phyloP scores from a whole-genome alignment of 352 stramenopile species.

The Detonula confervacea region DNA sequence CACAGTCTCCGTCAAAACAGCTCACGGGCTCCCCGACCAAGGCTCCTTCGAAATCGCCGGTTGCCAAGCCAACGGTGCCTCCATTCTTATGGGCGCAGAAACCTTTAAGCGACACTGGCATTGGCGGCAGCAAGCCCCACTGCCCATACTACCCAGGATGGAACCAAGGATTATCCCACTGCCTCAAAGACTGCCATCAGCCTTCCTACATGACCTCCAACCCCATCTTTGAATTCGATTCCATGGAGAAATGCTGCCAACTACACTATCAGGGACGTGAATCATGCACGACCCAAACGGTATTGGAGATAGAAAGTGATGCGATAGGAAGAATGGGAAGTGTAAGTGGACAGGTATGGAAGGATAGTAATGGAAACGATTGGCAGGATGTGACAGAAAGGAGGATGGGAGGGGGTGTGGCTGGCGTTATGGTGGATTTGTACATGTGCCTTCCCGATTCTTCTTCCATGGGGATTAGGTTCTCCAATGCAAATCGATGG shows the following conservation, averaged over 20 bases:
- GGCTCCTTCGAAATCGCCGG: too few relatives aligned
- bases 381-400: conserved; percentile 9
- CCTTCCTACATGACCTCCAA: conserved; percentile 44
- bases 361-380: conserved; percentile 30
- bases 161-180: conserved; percentile 17
- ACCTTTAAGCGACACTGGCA: too few relatives aligned
- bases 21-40: too few relatives aligned
- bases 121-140: too few relatives aligned
- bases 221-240: conserved; percentile 33
- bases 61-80: too few relatives aligned
- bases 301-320: not conserved
- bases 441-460: conserved; percentile 18
- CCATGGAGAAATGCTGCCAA: conserved; percentile 21
- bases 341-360: conserved; percentile 24
- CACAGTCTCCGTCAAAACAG: too few relatives aligned
- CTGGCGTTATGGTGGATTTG: conserved; percentile 28
- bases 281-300: conserved; percentile 16
- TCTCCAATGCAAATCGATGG: conserved; percentile 6
- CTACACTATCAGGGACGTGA: conserved; percentile 22
- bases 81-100: too few relatives aligned
- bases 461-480: not conserved
- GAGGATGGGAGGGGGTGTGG: not conserved
- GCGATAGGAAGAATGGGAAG: not conserved
- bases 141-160: conserved; percentile 28
- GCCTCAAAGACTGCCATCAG: conserved; percentile 39